phyloP scores from a whole-genome alignment of 106 monocot genomes.

The Gastrodia elata region DNA sequence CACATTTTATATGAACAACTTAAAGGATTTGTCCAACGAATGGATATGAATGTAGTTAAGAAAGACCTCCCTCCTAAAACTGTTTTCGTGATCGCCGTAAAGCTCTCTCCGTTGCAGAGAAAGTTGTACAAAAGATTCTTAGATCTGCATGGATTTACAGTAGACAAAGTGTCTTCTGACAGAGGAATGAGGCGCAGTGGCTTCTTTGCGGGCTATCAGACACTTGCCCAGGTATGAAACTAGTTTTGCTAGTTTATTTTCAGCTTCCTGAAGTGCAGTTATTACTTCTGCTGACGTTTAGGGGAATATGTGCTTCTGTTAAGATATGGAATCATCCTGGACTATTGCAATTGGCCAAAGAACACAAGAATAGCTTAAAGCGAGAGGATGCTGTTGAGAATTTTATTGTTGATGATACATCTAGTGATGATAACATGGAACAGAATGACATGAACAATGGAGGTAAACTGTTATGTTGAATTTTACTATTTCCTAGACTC shows the following conservation, averaged over 20 bases:
- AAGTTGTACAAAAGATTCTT: conserved; percentile 80
- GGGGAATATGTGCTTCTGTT: neutral
- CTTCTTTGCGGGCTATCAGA: conserved; percentile 83
- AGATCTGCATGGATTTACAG: conserved; percentile 70
- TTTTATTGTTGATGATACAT: conserved; percentile 72
- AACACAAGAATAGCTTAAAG: conserved; percentile 39
- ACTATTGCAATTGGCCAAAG: conserved; percentile 82
- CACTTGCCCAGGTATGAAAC: conserved; percentile 69
- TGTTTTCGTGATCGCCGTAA: conserved; percentile 86
- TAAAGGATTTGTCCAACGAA: conserved; percentile 94
- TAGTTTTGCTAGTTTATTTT: neutral
- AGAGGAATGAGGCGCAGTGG: conserved; percentile 35
- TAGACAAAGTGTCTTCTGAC: conserved; percentile 53
- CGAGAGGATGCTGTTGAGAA: conserved; percentile 71
- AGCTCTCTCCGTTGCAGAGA: conserved; percentile 88
- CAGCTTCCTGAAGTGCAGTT: neutral
- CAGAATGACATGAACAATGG: conserved; percentile 31
- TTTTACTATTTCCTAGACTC: neutral
- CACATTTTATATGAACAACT: conserved; percentile 89
- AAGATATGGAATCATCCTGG: conserved; percentile 99
- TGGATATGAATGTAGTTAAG: conserved; percentile 97
- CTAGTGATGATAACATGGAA: conserved; percentile 85
- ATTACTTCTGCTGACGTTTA: neutral
- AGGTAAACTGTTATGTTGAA: conserved; percentile 23
- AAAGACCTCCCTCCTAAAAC: conserved; percentile 92